Percentiles rank a stretch among this genome's conserved stretches.
These are phyloP conservation scores for Leccinum rimulosum DNA, from an alignment of 768 basidiomycete species.

Conservation along the genomic window DNA sequence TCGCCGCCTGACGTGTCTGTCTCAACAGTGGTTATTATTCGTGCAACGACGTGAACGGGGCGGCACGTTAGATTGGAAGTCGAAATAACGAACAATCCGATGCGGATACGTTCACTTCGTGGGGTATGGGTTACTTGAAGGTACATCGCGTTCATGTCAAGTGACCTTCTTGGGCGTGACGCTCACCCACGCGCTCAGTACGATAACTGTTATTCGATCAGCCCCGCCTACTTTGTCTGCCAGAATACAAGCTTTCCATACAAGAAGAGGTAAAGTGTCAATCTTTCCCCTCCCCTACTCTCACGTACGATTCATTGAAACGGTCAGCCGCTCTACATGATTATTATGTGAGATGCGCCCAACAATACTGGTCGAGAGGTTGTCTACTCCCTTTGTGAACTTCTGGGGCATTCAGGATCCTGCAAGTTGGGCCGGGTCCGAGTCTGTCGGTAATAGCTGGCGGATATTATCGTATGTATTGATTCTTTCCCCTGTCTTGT, in stretches of 20 bases:
- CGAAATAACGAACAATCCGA: conserved; percentile 7
- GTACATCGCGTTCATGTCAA: not conserved
- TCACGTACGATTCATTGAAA: not conserved
- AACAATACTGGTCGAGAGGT: no score
- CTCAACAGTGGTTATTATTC: conserved; percentile 8
- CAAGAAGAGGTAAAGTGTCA: conserved; percentile 3
- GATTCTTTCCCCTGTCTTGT: no score
- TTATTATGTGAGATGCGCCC: not conserved
- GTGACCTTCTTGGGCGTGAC: not conserved
- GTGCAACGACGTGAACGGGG: conserved; percentile 1
- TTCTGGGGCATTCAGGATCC: no score
- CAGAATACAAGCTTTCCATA: not conserved
- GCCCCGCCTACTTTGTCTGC: not conserved
- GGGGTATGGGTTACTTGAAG: conserved; percentile 14
- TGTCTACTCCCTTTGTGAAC: no score
- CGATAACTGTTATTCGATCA: conserved; percentile 12
- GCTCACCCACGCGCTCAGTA: conserved; percentile 1
- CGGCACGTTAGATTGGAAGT: conserved; percentile 6
- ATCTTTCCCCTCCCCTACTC: not conserved
- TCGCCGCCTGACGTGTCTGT: no score
- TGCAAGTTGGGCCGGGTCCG: no score
- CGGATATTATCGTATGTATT: no score
- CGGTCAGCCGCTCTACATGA: not conserved
- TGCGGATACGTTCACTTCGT: conserved; percentile 3
- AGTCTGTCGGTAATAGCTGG: no score